These are phyloP conservation scores for Combretum micranthum DNA, from an alignment of 345 rosid genomes.

Conservation along the genomic window DNA sequence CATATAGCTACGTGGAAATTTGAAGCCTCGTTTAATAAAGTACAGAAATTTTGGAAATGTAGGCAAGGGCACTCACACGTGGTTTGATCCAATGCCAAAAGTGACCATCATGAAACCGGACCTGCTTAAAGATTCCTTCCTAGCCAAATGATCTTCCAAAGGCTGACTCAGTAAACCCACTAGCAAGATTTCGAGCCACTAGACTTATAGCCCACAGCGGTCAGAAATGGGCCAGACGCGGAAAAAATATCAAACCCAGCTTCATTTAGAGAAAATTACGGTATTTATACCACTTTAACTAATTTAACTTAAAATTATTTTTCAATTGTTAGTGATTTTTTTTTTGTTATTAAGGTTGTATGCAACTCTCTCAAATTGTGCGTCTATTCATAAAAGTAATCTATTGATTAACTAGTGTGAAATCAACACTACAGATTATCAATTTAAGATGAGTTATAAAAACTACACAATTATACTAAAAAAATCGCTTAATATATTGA, in stretches of 20 bases:
- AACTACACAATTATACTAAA: too few species aligned
- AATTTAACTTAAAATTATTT: too few species aligned
- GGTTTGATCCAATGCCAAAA: background rate
- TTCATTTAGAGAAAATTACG: background rate
- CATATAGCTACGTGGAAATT: too few species aligned
- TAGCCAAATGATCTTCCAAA: background rate
- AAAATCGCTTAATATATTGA: too few species aligned
- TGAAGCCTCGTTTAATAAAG: background rate
- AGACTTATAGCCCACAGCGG: background rate
- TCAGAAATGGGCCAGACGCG: background rate
- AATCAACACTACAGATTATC: too few species aligned
- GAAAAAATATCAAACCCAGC: conserved; percentile 1
- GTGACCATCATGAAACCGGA: background rate
- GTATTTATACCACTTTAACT: too few species aligned
- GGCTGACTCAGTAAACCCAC: background rate
- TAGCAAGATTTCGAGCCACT: background rate
- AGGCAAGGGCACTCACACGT: background rate
- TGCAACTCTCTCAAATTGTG: too few species aligned
- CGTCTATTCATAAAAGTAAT: too few species aligned
- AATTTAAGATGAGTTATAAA: too few species aligned
- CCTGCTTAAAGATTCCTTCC: background rate
- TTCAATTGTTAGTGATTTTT: too few species aligned
- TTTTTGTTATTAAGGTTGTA: too few species aligned
- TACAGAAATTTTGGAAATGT: background rate
- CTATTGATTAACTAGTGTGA: too few species aligned